Percentiles rank a stretch among this genome's conserved stretches.
Conservation (phyloP, 2,329 filamentous ascomycete species). For the Ascochyta pisi region DNA sequence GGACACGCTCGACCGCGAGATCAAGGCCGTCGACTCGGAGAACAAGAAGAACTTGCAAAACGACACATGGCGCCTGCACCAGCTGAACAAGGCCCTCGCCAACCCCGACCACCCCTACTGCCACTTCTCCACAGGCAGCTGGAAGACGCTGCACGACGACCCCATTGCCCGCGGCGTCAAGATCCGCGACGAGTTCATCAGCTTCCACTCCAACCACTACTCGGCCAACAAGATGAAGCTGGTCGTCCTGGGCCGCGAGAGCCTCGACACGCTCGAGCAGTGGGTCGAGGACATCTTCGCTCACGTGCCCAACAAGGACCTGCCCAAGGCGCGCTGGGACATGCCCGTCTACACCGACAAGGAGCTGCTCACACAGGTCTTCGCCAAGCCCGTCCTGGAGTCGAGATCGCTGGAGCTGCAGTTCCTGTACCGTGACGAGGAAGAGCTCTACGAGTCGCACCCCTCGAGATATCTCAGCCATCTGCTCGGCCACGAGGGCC, state of each 20-base stretch:
- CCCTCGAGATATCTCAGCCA: constrained; percentile 88
- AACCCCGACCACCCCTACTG: constrained; percentile 88
- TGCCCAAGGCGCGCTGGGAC: constrained; percentile 73
- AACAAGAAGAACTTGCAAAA: constrained; percentile 98
- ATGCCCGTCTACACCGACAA: constrained; percentile 65
- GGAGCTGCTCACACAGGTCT: constrained; percentile 74
- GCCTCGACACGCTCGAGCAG: constrained; percentile 78
- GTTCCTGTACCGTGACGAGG: constrained; percentile 87
- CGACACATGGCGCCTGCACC: constrained; percentile 85
- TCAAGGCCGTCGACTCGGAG: constrained; percentile 90
- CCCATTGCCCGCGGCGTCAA: constrained; percentile 82
- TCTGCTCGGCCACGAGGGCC: constrained; percentile 89
- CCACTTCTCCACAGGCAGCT: constrained; percentile 90
- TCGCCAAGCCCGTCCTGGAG: constrained; percentile 92
- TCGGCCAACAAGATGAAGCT: constrained; percentile 95
- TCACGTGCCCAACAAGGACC: constrained; percentile 79
- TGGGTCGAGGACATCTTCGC: constrained; percentile 89
- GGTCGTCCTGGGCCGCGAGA: constrained; percentile 81
- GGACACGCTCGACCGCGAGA: constrained; percentile 83
- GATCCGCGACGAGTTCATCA: constrained; percentile 88
- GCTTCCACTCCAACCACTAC: constrained; percentile 88
- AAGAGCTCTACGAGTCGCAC: constrained; percentile 77
- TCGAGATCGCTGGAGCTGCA: constrained; percentile 78
- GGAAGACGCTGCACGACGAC: constrained; percentile 82
- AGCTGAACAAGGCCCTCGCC: constrained; percentile 86